phyloP scores from a whole-genome alignment of 2,329 filamentous ascomycete genomes.

The Colletotrichum caudatum region DNA sequence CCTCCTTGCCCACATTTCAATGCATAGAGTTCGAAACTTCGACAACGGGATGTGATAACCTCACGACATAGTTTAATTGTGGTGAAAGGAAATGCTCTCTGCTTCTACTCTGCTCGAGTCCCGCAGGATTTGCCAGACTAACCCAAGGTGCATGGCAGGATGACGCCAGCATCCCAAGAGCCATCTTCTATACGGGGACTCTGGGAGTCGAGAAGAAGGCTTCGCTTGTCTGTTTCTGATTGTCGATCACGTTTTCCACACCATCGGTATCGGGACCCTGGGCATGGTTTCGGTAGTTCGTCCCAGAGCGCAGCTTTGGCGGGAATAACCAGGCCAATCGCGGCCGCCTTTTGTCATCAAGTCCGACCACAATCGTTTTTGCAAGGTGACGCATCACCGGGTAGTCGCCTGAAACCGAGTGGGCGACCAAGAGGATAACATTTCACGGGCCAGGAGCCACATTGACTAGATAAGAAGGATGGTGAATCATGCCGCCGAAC shows the following conservation, averaged over 20 bases:
- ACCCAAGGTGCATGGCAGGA: background rate
- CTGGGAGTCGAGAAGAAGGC: slow-evolving; percentile 12
- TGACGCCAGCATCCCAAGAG: slow-evolving; percentile 8
- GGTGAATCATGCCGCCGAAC: background rate
- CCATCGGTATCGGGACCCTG: slow-evolving; percentile 10
- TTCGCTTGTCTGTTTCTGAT: slow-evolving; percentile 15
- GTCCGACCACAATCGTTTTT: background rate
- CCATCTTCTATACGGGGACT: slow-evolving; percentile 10
- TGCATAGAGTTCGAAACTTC: slow-evolving; percentile 32
- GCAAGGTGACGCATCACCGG: background rate
- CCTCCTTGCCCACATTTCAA: slow-evolving; percentile 35
- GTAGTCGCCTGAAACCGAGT: slow-evolving; percentile 16
- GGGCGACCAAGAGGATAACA: no score
- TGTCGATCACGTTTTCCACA: slow-evolving; percentile 22
- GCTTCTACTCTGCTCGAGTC: no score
- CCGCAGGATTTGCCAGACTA: background rate
- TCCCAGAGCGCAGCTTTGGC: slow-evolving; percentile 18
- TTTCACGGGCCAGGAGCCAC: background rate
- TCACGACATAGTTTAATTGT: slow-evolving; percentile 4
- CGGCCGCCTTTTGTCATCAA: slow-evolving; percentile 12
- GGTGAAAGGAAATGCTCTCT: background rate
- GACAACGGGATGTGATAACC: slow-evolving; percentile 15
- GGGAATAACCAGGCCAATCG: slow-evolving; percentile 13
- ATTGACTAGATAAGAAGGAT: no score
- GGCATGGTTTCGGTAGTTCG: slow-evolving; percentile 19